These are phyloP conservation scores for Chaetomium tenue DNA, from an alignment of 495 filamentous ascomycete genomes.

Conservation along the genomic window DNA sequence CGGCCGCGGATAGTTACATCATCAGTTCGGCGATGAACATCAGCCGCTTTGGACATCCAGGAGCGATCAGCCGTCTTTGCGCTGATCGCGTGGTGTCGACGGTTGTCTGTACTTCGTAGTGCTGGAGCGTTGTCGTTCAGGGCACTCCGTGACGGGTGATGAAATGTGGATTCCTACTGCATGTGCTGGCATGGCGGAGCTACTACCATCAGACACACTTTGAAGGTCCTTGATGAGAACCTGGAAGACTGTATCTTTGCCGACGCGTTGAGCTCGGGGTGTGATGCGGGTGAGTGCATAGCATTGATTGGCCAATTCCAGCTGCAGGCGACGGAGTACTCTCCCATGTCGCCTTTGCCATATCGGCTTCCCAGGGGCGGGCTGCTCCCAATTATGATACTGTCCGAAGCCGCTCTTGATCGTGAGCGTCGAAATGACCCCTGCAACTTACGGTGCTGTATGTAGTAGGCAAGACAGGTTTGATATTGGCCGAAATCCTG, in stretches of 20 bases:
- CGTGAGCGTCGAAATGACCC: too few relatives aligned
- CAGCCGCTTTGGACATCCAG: not conserved
- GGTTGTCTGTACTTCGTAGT: not conserved
- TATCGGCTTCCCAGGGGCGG: not conserved
- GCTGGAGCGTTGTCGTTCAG: not conserved
- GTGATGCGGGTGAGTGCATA: not conserved
- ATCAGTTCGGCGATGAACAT: not conserved
- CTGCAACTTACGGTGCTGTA: too few relatives aligned
- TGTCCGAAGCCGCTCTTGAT: too few relatives aligned
- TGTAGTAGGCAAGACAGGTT: too few relatives aligned
- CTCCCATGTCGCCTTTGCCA: not conserved
- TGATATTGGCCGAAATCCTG: too few relatives aligned
- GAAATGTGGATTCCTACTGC: not conserved
- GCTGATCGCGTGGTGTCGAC: not conserved
- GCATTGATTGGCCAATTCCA: not conserved
- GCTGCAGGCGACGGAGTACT: not conserved
- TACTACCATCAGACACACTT: not conserved
- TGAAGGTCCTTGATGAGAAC: conserved; percentile 3
- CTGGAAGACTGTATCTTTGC: not conserved
- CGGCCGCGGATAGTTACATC: not conserved
- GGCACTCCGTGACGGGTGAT: not conserved
- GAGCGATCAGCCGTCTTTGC: not conserved
- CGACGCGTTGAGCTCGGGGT: not conserved
- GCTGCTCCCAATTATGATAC: too few relatives aligned
- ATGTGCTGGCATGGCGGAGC: not conserved